Base-by-base conservation (phyloP, 2,329 filamentous ascomycete genomes). In the Aspergillus sp. region DNA sequence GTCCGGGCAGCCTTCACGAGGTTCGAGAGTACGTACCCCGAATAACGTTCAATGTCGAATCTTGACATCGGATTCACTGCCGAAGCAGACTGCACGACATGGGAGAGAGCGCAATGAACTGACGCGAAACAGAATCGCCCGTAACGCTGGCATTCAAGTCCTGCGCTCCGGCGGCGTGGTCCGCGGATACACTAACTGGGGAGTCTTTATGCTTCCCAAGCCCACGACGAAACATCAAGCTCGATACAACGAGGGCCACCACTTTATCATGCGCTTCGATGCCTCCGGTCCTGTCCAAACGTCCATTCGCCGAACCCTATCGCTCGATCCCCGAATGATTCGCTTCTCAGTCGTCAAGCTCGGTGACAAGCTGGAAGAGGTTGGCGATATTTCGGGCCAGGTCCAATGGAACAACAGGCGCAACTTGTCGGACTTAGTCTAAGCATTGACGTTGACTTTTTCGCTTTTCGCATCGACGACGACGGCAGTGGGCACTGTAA, bases 201-300 rank as follows among this genome's bases (percentile, higher is more conserved):
- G 95, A 75, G 86, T 91, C 69, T 97, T 95, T 81, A 84, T 89
- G 52, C 89, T 99, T 19, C 94, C 95, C 52, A 90, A 89, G 69
- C 87, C 92, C 64, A 84, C 89, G 62, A 89, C 88, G 64, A 89
- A 90, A 74, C 89, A 96, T 79, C 93, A 97, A 80, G 88, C 90
- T 70, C 88, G 88, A 68, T 90, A 98, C 84, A 87, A 87, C 67
- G 86, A 88, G 69, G 95, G 95, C 59, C 93, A 98, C 82, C 96
- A 99, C 85, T 99, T 99, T 79, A 91, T 96, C 74, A 91, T 99
- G 91, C 91, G 95, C 71, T 99, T 97, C 83, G 95, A 99, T 77
- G 82, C 90, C 60, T 90, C 89, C 62, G 86, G 88, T 7, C 78
- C 82, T 54, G 89, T 91, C 7, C 94, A 98, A 79, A 82, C 91